Evolutionary conservation across 345 rosid species (phyloP).

Genomic region (Rhodamnia rubescens): DNA sequence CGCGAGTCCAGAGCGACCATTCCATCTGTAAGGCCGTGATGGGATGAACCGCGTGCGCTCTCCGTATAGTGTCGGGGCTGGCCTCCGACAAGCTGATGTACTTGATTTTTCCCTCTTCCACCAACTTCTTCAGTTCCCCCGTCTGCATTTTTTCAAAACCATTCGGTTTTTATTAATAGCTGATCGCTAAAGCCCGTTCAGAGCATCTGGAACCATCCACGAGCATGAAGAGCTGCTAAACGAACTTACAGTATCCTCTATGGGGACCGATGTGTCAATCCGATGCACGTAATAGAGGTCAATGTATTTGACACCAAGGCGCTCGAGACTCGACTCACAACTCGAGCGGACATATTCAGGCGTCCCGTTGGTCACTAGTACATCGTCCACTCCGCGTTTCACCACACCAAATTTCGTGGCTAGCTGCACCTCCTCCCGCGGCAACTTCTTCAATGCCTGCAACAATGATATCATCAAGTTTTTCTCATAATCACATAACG

Average conservation of each 20-base stretch:
- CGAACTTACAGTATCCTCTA: neutral
- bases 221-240: neutral
- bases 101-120: too few species aligned
- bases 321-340: neutral
- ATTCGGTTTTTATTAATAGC: too few species aligned
- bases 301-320: neutral
- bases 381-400: neutral
- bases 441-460: slow-evolving; percentile 17
- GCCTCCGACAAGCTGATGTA: too few species aligned
- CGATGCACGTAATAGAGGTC: neutral
- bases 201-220: neutral
- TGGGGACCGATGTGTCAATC: neutral
- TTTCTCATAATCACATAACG: neutral
- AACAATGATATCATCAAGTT: neutral
- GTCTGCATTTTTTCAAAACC: too few species aligned
- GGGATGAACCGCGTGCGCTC: too few species aligned
- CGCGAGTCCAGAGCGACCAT: too few species aligned
- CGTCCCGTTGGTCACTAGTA: neutral
- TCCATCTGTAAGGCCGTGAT: too few species aligned
- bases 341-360: neutral
- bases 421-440: slow-evolving; percentile 16
- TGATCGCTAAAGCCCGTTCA: neutral
- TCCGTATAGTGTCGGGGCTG: too few species aligned
- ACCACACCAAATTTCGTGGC: slow-evolving; percentile 18
- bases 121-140: too few species aligned